Percentiles rank a stretch among this genome's conserved stretches.
Evolutionary conservation across 495 filamentous ascomycete species (phyloP).

Genomic region (Terfezia claveryi): DNA sequence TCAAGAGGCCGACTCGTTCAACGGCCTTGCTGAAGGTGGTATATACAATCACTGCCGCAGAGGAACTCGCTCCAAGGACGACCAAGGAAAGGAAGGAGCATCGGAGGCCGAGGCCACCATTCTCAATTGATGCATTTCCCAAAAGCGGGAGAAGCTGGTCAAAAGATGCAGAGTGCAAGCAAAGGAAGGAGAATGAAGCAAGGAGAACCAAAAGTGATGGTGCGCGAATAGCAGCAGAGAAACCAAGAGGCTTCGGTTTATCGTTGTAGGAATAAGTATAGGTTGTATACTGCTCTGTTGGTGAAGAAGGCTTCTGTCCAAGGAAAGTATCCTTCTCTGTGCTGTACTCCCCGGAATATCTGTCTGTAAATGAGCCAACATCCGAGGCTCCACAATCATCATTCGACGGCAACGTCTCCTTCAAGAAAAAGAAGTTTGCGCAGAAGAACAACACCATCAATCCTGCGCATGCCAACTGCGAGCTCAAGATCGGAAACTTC

Average conservation of each 20-base stretch:
- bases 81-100: constrained; percentile 23
- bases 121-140: constrained; percentile 23
- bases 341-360: constrained; percentile 10
- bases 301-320: constrained; percentile 11
- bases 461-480: constrained; percentile 24
- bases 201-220: constrained; percentile 26
- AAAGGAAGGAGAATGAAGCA: constrained; percentile 24
- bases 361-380: neutral
- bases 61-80: constrained; percentile 19
- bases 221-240: constrained; percentile 23
- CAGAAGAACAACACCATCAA: constrained; percentile 23
- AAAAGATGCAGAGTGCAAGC: constrained; percentile 26
- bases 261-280: constrained; percentile 17
- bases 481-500: constrained; percentile 22
- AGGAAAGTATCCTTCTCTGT: constrained; percentile 26
- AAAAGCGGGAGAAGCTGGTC: constrained; percentile 26
- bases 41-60: constrained; percentile 21
- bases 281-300: constrained; percentile 2
- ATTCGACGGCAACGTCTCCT: constrained; percentile 10
- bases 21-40: constrained; percentile 17
- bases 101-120: constrained; percentile 26
- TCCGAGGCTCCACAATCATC: neutral
- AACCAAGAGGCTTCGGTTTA: constrained; percentile 22
- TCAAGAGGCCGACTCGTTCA: constrained; percentile 22
- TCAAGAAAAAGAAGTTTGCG: constrained; percentile 20